Base-by-base conservation (phyloP, 2,329 filamentous ascomycete species). In the Escovopsis sp. region DNA sequence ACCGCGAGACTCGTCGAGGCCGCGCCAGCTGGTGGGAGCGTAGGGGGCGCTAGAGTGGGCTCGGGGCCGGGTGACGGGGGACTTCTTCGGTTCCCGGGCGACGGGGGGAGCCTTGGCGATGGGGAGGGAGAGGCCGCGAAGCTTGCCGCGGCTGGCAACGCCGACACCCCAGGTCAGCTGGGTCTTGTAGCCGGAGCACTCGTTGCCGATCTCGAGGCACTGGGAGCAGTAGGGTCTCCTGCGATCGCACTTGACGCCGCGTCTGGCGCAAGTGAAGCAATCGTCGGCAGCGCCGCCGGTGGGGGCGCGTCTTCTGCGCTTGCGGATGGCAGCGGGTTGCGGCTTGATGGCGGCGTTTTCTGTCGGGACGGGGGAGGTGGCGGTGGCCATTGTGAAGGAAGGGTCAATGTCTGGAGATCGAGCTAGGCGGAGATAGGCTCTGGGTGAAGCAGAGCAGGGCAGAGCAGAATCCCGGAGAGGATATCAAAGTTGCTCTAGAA, bases 131-230 rank as follows among this genome's bases (percentile, higher is more conserved):
- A 94, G 67, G 27, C 88, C 88, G 42, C 88, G 76, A 43, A 96
- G 75, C 65, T 96, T 96, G 53, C 88, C 88, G 50, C 88, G 78
- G 60, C 87, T 94, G 38, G 88, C 88, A 39, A 96, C 88, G 35
- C 88, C 88, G 33, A 94, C 84, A 29, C 86, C 86, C 88, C 88
- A 96, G 32, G 88, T 96, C 58, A 96, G 68, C 48, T 88, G 87
- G 13, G 88, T 96, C 63, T 92, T 92, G 67, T 96, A 96, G 40
- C 88, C 88, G 19, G 84, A 86, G 62, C 88, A 96, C 53, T 93
- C 86, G 55, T 85, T 86, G 44, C 86, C 87, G 44, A 85, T 70
- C 48, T 94, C 84, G 43, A 96, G 72, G 57, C 88, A 98, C 60
- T 86, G 87, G 31, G 86, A 86, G 62, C 90, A 96, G 61, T 94